Base-by-base conservation (phyloP, 169 alveolate species). In the Cryptosporidium xiaoi region DNA sequence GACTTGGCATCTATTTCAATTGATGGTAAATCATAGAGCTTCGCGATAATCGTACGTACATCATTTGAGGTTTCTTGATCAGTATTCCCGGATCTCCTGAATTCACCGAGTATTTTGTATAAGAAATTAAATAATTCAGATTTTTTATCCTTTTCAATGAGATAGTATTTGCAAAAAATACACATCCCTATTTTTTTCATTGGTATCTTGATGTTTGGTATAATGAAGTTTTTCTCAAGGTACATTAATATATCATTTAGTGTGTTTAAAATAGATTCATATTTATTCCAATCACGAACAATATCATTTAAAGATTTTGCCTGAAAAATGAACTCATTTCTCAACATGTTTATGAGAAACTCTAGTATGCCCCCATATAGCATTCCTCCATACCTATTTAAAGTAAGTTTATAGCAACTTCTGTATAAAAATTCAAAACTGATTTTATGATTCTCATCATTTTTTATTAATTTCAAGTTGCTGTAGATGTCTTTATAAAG, bases 321-420 rank as follows among this genome's bases (percentile, higher is more conserved):
- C 16, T 24, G 27, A 27, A n/a, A 24, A 36, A 48, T 71, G 15
- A n/a, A 24, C 4, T 44, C 62, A 36, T 34, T 62, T 0, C 2
- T 66, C 16, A 77, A 44, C 64, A 60, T 44, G n/a, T 60, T 62
- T n/a, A 62, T 40, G 20, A 77, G 40, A 48, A 60, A 77, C 40
- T 60, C 34, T 24, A 77, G 55, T 33, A 77, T 48, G 7, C 87
- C 87, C 13, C 87, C 62, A 50, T 77, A 77, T 5, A 77, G 71
- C 87, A 77, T 77, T 5, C 77, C 87, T 36, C 87, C 87, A 77
- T 77, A 77, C 4, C 55, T 77, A 56, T 77, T 77, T 40, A 77
- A 40, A 24, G 87, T 77, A 60, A 77, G 71, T 60, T 50, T 77
- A 60, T 77, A 77, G 31, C 87, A 77, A n/a, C 66, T 77, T 62